Percentiles rank a stretch among this genome's conserved stretches.
Evolutionary conservation across 805 yeast genomes (phyloP).

Genomic region (Yueomyces sinensis): DNA sequence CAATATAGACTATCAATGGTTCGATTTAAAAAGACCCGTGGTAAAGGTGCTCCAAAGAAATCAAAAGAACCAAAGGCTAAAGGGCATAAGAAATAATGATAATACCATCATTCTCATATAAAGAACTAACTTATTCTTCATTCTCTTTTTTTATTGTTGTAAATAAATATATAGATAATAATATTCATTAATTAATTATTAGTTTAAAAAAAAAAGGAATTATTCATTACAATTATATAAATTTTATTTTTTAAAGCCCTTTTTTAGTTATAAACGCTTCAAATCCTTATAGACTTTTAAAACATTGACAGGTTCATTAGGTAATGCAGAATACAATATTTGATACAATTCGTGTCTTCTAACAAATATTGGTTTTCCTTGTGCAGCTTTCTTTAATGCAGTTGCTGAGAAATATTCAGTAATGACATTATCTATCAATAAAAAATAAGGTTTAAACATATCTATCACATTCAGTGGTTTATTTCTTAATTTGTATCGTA

Average conservation of each 20-base stretch:
- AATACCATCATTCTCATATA: too few species aligned
- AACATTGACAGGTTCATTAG: slow-evolving; percentile 25
- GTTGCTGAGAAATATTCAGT: slow-evolving; percentile 30
- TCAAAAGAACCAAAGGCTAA: slow-evolving; percentile 27
- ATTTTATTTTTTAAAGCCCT: too few species aligned
- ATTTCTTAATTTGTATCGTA: slow-evolving; percentile 24
- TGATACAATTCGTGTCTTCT: slow-evolving; percentile 37
- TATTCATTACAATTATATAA: too few species aligned
- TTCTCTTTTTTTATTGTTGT: too few species aligned
- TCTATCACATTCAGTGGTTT: slow-evolving; percentile 31
- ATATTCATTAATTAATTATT: too few species aligned
- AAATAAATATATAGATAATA: too few species aligned
- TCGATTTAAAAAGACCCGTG: slow-evolving; percentile 63
- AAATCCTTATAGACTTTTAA: slow-evolving; percentile 7
- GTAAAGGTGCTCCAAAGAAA: slow-evolving; percentile 80
- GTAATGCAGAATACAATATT: slow-evolving; percentile 39
- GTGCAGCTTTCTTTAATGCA: slow-evolving; percentile 28
- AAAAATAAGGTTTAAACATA: slow-evolving; percentile 37
- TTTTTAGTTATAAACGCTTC: too few species aligned
- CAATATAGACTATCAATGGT: slow-evolving; percentile 55
- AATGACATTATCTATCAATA: slow-evolving; percentile 28
- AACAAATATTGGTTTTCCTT: slow-evolving; percentile 33
- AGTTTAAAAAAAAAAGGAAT: too few species aligned
- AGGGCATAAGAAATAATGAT: background rate
- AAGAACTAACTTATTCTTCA: too few species aligned